Evolutionary conservation across 2,329 filamentous ascomycete genomes (phyloP).

Genomic region (Monosporascus sp.): DNA sequence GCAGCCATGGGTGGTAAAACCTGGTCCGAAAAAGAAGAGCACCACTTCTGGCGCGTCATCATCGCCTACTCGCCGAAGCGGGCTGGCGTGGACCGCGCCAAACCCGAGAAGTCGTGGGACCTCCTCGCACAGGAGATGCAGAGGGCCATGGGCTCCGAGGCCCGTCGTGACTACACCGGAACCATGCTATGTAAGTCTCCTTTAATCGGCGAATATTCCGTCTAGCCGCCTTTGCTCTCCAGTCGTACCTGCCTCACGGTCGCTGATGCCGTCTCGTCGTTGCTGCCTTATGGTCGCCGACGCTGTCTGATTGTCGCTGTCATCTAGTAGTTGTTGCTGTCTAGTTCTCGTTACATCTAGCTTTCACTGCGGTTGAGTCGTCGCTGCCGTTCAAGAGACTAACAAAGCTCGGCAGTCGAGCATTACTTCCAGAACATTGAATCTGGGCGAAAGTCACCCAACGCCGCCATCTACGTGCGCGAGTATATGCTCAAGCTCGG

Average conservation of each 20-base stretch:
- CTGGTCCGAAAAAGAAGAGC: conserved; percentile 45
- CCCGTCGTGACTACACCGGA: conserved; percentile 34
- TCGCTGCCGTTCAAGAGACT: not conserved
- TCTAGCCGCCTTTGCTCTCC: no score
- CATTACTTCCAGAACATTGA: conserved; percentile 41
- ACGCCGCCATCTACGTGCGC: conserved; percentile 28
- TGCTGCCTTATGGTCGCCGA: no score
- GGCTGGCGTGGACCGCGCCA: conserved; percentile 18
- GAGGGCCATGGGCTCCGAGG: conserved; percentile 24
- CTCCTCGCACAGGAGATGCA: conserved; percentile 35
- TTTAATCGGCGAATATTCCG: not conserved
- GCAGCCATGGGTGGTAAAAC: conserved; percentile 41
- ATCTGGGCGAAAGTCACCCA: conserved; percentile 31
- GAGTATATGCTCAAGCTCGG: conserved; percentile 23
- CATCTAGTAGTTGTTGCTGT: no score
- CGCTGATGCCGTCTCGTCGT: no score
- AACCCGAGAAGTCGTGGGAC: conserved; percentile 29
- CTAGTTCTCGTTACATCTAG: no score
- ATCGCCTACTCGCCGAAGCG: conserved; percentile 33
- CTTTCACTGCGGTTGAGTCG: no score
- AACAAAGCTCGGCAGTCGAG: conserved; percentile 29
- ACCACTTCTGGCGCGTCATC: conserved; percentile 40
- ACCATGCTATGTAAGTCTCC: conserved; percentile 35
- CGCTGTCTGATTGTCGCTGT: no score
- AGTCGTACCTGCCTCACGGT: no score